Evolutionary conservation across 768 basidiomycete genomes (phyloP).

Genomic region (Kwoniella botswanensis): DNA sequence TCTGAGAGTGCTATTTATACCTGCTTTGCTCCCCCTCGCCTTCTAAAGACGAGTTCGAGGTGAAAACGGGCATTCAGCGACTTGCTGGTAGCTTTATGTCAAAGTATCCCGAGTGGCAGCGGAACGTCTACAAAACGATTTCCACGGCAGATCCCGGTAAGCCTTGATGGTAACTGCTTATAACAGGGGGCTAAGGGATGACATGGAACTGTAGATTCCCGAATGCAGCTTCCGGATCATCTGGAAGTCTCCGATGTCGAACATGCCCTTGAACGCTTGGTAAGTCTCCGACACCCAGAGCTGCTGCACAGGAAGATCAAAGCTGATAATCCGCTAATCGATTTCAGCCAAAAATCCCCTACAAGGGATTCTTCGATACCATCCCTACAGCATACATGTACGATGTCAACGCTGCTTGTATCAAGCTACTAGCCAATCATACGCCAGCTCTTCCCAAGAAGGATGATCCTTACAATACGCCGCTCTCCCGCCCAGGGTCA

Average conservation of each 20-base stretch:
- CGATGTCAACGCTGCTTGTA: neutral
- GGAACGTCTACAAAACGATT: slow-evolving; percentile 8
- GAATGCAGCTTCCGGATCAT: neutral
- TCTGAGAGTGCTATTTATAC: neutral
- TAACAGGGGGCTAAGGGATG: neutral
- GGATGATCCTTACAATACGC: neutral
- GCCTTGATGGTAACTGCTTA: neutral
- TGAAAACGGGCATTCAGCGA: neutral
- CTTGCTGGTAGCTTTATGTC: slow-evolving; percentile 13
- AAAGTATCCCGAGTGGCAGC: slow-evolving; percentile 13
- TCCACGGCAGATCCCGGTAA: neutral
- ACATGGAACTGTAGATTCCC: neutral
- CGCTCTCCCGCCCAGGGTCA: neutral
- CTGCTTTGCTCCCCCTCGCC: too few relatives aligned
- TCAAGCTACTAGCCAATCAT: neutral
- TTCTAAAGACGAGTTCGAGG: slow-evolving; percentile 4
- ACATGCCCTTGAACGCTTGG: neutral
- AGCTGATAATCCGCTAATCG: neutral
- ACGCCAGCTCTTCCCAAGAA: neutral
- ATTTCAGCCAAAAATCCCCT: neutral
- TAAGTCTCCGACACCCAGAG: neutral
- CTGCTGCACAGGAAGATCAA: neutral
- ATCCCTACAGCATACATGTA: neutral
- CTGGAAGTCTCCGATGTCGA: neutral
- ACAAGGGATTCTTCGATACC: neutral